These are phyloP conservation scores for Magnusiomyces fungicola DNA, from an alignment of 1,139 yeast genomes.

Conservation along the genomic window DNA sequence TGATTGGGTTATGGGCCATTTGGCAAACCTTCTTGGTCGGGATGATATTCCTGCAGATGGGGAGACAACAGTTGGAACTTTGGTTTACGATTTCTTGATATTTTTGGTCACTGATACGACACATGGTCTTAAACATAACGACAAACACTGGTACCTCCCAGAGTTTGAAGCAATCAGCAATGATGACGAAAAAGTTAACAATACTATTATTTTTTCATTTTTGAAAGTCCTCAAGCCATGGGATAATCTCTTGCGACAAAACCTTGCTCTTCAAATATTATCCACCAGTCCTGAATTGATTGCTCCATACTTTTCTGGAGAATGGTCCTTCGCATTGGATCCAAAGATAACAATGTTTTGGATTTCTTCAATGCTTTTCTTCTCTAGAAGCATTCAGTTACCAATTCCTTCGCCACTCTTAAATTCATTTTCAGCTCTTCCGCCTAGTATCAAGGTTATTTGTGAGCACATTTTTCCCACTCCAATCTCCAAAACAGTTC, in stretches of 20 bases:
- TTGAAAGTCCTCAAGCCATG: constrained; percentile 69
- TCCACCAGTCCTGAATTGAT: constrained; percentile 58
- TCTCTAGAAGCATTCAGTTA: constrained; percentile 50
- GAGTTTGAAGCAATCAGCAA: constrained; percentile 21
- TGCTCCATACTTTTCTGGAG: constrained; percentile 60
- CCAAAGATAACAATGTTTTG: constrained; percentile 75
- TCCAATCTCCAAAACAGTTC: constrained; percentile 51
- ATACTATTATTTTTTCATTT: constrained; percentile 58
- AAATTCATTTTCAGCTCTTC: constrained; percentile 18
- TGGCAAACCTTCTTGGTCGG: constrained; percentile 47
- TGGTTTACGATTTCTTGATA: constrained; percentile 44
- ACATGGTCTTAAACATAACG: constrained; percentile 57
- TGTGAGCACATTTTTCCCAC: constrained; percentile 58
- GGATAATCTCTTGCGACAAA: constrained; percentile 61
- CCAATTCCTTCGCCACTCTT: constrained; percentile 40
- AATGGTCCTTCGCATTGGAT: constrained; percentile 47
- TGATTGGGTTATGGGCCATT: constrained; percentile 61
- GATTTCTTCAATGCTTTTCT: constrained; percentile 63
- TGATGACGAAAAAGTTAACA: constrained; percentile 28
- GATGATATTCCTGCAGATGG: constrained; percentile 22
- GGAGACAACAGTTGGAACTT: constrained; percentile 7
- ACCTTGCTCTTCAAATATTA: constrained; percentile 48
- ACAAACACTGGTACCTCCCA: constrained; percentile 50
- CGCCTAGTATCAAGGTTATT: constrained; percentile 29
- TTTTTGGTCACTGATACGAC: constrained; percentile 45